Conservation (phyloP, 2,329 filamentous ascomycete species). For the Arthroderma sp. region DNA sequence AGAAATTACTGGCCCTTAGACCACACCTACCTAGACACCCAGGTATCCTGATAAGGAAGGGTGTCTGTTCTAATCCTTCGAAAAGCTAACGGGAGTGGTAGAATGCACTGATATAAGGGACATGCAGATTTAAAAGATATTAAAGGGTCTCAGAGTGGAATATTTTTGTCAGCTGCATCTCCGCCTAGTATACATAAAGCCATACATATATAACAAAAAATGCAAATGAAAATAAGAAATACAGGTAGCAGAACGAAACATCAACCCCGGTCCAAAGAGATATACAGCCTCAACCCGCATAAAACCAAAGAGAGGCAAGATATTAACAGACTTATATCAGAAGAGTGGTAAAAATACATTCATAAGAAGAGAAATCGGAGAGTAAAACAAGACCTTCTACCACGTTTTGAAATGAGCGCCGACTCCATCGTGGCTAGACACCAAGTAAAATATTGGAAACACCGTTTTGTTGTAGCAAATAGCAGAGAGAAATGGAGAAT, state of each 20-base stretch:
- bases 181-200: not conserved
- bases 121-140: too few species aligned
- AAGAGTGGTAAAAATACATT: constrained; percentile 6
- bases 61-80: too few species aligned
- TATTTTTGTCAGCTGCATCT: not conserved
- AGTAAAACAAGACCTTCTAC: not conserved
- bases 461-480: not conserved
- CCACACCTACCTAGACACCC: too few species aligned
- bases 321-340: not conserved
- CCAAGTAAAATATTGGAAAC: not conserved
- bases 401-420: not conserved
- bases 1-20: too few species aligned
- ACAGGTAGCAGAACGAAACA: not conserved
- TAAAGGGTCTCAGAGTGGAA: too few species aligned
- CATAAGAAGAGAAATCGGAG: not conserved
- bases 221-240: not conserved
- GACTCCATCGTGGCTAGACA: not conserved
- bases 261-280: not conserved
- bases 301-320: not conserved
- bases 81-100: too few species aligned
- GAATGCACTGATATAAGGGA: too few species aligned
- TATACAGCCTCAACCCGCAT: not conserved
- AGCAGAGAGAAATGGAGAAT: not conserved
- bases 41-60: too few species aligned
- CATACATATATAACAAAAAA: not conserved